Base-by-base conservation (phyloP, 495 filamentous ascomycete species). In the Trichoderma asperelloides region DNA sequence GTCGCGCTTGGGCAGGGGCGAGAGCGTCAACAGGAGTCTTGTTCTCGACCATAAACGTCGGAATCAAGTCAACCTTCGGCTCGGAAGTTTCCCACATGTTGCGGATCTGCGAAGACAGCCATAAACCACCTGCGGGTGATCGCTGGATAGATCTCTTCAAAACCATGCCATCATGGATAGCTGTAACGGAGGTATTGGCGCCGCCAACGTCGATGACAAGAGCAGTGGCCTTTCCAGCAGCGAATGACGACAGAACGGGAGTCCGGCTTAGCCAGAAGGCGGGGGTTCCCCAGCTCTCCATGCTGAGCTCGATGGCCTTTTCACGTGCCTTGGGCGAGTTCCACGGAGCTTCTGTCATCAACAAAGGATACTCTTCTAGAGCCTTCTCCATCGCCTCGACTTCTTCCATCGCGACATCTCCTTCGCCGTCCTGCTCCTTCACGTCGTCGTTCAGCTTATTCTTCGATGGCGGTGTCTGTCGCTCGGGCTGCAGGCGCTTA, bases 261-360 rank as follows among this genome's bases (percentile, higher is more conserved):
- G 82, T 84, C 67, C 77, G 70, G 65, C 89, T 90, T 64, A 96
- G 81, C 82, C 92, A 98, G 78, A 96, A 98, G 4, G 95, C 95
- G 16, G 95, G 95, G 45, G 86, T 87, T 18, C 92, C 93, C 89
- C 94, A 98, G 69, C 86, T 89, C 82, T 98, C 95, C 87, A 98
- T 97, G 37, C 89, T 91, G 65, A 97, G 86, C 78, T 98, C 96
- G 70, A 97, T 92, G 7, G 88, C 87, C 81, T 91, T 93, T 76
- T 98, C 95, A 45, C 95, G 84, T 68, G 89, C 86, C 78, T 96
- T 98, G 18, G 84, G 75, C 25, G 89, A 80, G 75, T 96, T 98
- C 94, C 93, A 97, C 33, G 90, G 89, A 25, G 91, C 89, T 79
- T 98, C 95, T 5, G 90, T 96, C 88, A 98, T 92, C 49, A 98